Evolutionary conservation across 2,329 filamentous ascomycete species (phyloP), one percentile per base, ranked within the genome.

Genomic region (Rutstroemia sp.): DNA sequence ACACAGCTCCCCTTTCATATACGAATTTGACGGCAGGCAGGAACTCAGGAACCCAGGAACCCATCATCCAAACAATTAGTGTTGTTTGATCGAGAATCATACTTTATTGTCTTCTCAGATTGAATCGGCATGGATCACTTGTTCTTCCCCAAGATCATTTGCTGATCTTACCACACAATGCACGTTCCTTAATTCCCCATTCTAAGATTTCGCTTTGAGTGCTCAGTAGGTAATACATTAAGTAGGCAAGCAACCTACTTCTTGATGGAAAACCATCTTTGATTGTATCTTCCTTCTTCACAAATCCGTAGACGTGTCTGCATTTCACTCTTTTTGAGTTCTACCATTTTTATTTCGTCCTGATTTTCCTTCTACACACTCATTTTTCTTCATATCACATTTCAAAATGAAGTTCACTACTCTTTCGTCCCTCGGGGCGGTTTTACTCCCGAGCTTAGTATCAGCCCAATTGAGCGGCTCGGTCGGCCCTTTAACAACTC

Each of bases 401-500:
- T 45, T 23, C 47, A 61, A 30, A 12, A 66, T 65, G 63, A 58
- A 59, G 49, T 34, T 60, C 25, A 25, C 30, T 18, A 56, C 42
- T 37, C 45, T 62, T 25, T 58, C 54, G 37, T 47, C 18, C 42
- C 45, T 61, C 44, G 47, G 48, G 52, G 56, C 57, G 45, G 14
- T 55, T 9, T 16, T 62, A 8, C 55, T 65, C 21, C 57, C 69
- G 7, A 49, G 62, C 21, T 54, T 65, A 21, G 57, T 67, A 14
- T 64, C 64, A 14, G 73, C 71, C 27, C 71, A 75, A 56, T 69
- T 77, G 27, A 68, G 70, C 5, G 74, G 73, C 52, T 65, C 63
- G 6, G 74, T 77, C 16, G 75, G 75, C n/a, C 75, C 75, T 8
- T 65, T 71, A 44, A 78, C 75, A 3, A 69, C 69, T 4, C 66